Conservation (phyloP, 805 yeast genomes). For the Cyberlindnera nakhonratchasimensis region DNA sequence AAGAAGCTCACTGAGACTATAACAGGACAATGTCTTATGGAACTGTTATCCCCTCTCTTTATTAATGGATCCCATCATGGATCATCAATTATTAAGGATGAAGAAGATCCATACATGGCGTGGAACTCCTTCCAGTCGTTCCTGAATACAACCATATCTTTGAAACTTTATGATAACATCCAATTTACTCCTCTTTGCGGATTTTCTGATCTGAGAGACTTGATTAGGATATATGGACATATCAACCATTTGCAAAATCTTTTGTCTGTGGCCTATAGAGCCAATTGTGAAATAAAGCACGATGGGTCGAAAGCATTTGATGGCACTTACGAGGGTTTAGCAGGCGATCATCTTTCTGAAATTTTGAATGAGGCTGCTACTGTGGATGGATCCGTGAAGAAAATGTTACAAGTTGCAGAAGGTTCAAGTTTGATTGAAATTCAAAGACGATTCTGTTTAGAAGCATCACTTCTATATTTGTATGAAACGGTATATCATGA, state of each 20-base stretch:
- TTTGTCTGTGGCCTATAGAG: constrained; percentile 5
- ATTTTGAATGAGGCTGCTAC: constrained; percentile 5
- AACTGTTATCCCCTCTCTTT: constrained; percentile 3
- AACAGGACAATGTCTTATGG: constrained; percentile 10
- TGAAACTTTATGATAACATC: constrained; percentile 10
- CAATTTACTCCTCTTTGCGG: neutral
- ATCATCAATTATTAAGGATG: neutral
- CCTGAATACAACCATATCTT: neutral
- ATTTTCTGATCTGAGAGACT: constrained; percentile 2
- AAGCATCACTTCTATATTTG: constrained; percentile 6
- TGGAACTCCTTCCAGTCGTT: constrained; percentile 4
- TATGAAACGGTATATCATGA: constrained; percentile 11
- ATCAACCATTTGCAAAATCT: constrained; percentile 8
- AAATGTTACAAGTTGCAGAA: neutral
- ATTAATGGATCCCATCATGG: constrained; percentile 3
- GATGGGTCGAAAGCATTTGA: constrained; percentile 2
- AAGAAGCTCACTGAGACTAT: constrained; percentile 9
- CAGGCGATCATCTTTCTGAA: constrained; percentile 3
- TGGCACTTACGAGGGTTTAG: constrained; percentile 2
- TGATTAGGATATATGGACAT: constrained; percentile 6
- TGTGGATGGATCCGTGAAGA: constrained; percentile 1
- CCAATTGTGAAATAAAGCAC: constrained; percentile 4
- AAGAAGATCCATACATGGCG: neutral
- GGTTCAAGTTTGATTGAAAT: neutral
- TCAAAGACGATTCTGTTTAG: constrained; percentile 5